phyloP scores from a whole-genome alignment of 306 rosid genomes.

The Coriaria nepalensis region DNA sequence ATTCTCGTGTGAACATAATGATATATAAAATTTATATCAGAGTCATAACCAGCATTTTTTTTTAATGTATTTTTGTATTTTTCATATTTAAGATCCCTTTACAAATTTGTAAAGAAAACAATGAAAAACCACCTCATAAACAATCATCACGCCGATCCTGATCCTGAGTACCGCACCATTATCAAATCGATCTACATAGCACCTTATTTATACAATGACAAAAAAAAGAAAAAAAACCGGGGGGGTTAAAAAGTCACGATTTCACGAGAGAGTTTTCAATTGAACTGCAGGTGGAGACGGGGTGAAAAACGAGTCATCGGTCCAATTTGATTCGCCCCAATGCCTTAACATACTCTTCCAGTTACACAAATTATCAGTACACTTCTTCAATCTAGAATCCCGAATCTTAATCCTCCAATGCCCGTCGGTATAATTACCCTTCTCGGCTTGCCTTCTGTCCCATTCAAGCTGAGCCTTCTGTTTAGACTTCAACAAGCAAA shows the following conservation, averaged over 20 bases:
- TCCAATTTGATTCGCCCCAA: conserved; percentile 98
- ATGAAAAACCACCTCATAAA: too few species aligned
- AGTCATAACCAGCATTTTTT: too few species aligned
- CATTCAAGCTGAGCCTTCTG: conserved; percentile 89
- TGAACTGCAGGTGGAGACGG: conserved; percentile 47
- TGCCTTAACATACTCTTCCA: conserved; percentile 89
- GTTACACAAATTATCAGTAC: conserved; percentile 55
- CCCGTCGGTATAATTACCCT: conserved; percentile 56
- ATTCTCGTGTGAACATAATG: too few species aligned
- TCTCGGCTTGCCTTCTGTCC: conserved; percentile 71
- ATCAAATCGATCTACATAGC: too few species aligned
- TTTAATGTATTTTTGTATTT: too few species aligned
- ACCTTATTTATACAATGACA: neutral
- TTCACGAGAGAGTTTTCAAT: conserved; percentile 10
- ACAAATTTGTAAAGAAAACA: too few species aligned
- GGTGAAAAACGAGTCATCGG: conserved; percentile 36
- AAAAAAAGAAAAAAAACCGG: neutral
- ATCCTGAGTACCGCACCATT: too few species aligned
- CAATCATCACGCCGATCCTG: too few species aligned
- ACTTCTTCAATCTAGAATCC: conserved; percentile 52
- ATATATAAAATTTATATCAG: too few species aligned
- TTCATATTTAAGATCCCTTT: too few species aligned
- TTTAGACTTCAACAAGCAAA: conserved; percentile 61
- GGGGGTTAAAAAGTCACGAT: neutral
- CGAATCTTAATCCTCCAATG: conserved; percentile 62